These are phyloP conservation scores for Kitagawia praeruptora DNA, from an alignment of 129 eudicot species.

Conservation along the genomic window DNA sequence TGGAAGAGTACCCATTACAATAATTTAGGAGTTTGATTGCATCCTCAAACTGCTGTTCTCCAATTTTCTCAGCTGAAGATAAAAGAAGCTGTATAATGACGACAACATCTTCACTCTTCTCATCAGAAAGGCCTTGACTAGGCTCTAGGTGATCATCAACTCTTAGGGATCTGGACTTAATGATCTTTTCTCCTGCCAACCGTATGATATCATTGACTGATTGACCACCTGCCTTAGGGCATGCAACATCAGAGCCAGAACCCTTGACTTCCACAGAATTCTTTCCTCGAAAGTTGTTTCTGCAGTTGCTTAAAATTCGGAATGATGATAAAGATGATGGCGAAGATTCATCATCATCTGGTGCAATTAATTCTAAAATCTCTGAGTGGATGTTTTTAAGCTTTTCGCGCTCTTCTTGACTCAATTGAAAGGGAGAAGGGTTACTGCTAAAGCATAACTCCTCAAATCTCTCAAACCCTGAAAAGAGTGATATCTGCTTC, in stretches of 20 bases:
- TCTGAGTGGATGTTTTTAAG: conserved; percentile 22
- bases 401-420: conserved; percentile 6
- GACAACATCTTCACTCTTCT: not conserved
- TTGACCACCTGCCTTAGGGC: not conserved
- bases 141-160: not conserved
- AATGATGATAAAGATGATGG: conserved; percentile 4
- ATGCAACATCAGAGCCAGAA: not conserved
- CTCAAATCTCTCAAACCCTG: not conserved
- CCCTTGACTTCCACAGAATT: not conserved
- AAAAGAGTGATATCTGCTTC: not conserved
- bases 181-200: not conserved
- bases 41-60: not conserved
- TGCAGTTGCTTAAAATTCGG: conserved; percentile 8
- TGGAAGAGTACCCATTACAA: not conserved
- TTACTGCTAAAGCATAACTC: not conserved
- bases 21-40: not conserved
- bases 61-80: conserved; percentile 7
- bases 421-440: conserved; percentile 1
- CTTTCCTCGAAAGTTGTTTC: not conserved
- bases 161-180: not conserved
- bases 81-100: not conserved
- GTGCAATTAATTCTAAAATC: conserved; percentile 11
- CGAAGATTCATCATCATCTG: conserved; percentile 3
- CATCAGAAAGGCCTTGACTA: not conserved
- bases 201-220: not conserved